Conservation (phyloP, 805 yeast species). For the Metschnikowia gelsemii region DNA sequence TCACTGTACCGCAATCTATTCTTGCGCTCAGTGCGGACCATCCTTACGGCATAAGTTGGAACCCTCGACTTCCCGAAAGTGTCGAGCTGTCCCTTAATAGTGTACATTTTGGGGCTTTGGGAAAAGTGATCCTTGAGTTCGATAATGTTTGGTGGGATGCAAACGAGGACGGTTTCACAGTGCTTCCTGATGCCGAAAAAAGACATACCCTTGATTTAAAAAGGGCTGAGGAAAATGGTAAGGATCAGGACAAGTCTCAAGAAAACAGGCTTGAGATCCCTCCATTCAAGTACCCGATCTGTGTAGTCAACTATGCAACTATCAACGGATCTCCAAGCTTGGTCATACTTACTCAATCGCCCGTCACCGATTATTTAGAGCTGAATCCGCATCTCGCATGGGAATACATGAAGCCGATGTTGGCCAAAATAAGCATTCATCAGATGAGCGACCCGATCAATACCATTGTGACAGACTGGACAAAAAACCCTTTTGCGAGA, state of each 20-base stretch:
- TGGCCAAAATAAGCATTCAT: constrained; percentile 26
- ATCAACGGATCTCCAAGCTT: constrained; percentile 36
- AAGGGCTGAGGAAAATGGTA: too few relatives aligned
- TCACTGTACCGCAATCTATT: constrained; percentile 77
- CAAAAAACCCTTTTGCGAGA: constrained; percentile 68
- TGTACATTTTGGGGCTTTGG: constrained; percentile 65
- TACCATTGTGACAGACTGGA: constrained; percentile 66
- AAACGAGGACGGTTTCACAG: constrained; percentile 27
- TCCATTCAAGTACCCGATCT: constrained; percentile 60
- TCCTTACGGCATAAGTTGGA: constrained; percentile 54
- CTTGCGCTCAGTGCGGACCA: constrained; percentile 41
- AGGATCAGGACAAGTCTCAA: too few relatives aligned
- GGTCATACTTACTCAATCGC: constrained; percentile 68
- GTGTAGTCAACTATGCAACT: constrained; percentile 54
- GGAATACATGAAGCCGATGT: constrained; percentile 56
- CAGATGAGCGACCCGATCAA: constrained; percentile 27
- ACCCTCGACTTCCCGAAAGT: constrained; percentile 51
- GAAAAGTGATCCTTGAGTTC: constrained; percentile 73
- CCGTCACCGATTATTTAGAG: constrained; percentile 63
- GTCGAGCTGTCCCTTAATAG: constrained; percentile 45
- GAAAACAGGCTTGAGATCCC: constrained; percentile 26
- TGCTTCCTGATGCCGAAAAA: constrained; percentile 13
- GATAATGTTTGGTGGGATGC: constrained; percentile 59
- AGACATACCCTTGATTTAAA: constrained; percentile 10
- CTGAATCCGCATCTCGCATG: constrained; percentile 52